These are phyloP conservation scores for Umbelopsis isabellina DNA, from an alignment of 192 early-diverging fungal genomes.

Conservation along the genomic window DNA sequence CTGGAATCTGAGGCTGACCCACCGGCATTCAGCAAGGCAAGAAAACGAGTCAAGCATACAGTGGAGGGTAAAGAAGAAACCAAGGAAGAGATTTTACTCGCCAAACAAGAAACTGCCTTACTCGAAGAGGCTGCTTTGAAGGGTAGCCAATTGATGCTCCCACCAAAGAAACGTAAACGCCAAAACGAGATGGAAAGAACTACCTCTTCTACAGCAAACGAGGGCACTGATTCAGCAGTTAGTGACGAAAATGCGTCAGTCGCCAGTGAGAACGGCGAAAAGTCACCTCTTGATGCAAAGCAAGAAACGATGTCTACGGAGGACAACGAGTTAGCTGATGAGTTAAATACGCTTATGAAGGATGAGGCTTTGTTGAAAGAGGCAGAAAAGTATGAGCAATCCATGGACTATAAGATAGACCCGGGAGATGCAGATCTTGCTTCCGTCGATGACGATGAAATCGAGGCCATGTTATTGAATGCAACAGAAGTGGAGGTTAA, in stretches of 20 bases:
- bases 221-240: no score
- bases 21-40: slow-evolving; percentile 70
- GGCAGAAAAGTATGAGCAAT: not conserved
- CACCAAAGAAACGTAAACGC: slow-evolving; percentile 11
- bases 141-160: not conserved
- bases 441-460: slow-evolving; percentile 78
- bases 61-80: slow-evolving; percentile 31
- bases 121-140: not conserved
- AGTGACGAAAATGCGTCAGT: not conserved
- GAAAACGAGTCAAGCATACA: slow-evolving; percentile 20
- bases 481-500: slow-evolving; percentile 82
- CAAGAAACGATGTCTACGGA: not conserved
- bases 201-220: not conserved
- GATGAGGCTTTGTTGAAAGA: not conserved
- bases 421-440: slow-evolving; percentile 33
- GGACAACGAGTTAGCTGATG: not conserved
- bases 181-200: not conserved
- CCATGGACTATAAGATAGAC: not conserved
- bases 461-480: slow-evolving; percentile 66
- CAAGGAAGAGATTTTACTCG: not conserved
- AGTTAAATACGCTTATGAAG: not conserved
- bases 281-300: not conserved
- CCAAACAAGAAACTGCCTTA: not conserved
- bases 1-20: slow-evolving; percentile 84
- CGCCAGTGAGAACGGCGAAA: not conserved